Conservation (phyloP, 768 basidiomycete genomes). For the Hortiboletus flavorubellus region DNA sequence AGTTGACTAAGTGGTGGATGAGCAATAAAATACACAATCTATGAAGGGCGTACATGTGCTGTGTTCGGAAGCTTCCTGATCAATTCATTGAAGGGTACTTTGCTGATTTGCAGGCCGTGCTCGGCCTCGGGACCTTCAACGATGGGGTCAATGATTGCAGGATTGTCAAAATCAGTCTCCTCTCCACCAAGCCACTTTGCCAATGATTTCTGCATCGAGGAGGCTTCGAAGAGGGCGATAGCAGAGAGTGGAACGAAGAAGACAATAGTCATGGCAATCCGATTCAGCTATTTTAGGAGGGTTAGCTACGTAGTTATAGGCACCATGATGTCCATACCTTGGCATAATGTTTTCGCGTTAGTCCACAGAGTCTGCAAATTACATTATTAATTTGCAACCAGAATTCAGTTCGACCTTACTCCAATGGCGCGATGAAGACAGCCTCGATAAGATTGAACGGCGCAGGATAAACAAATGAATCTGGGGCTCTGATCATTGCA, state of each 20-base stretch:
- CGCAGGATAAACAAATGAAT: constrained; percentile 79
- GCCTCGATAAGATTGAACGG: constrained; percentile 90
- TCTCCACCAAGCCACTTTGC: constrained; percentile 62
- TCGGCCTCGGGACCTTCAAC: constrained; percentile 54
- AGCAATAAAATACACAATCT: background rate
- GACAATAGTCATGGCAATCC: constrained; percentile 68
- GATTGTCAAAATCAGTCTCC: constrained; percentile 55
- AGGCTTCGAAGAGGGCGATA: constrained; percentile 72
- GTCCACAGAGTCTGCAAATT: constrained; percentile 37
- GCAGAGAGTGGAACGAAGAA: constrained; percentile 76
- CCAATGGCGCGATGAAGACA: constrained; percentile 77
- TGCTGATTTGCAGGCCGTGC: constrained; percentile 62
- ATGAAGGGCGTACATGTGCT: constrained; percentile 49
- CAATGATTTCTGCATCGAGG: constrained; percentile 58
- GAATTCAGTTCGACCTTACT: constrained; percentile 48
- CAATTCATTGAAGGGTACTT: constrained; percentile 65
- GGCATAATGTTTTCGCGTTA: constrained; percentile 56
- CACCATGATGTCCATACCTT: constrained; percentile 36
- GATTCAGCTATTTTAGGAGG: constrained; percentile 55
- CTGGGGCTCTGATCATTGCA: constrained; percentile 81
- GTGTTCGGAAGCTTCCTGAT: constrained; percentile 73
- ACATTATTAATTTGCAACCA: background rate
- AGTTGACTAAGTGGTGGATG: constrained; percentile 51
- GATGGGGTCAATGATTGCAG: constrained; percentile 54
- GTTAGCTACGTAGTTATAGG: background rate